Percentiles rank a stretch among this genome's conserved stretches.
These are phyloP conservation scores for Xerocomellus dryophilus DNA, from an alignment of 768 basidiomycete species.

Conservation along the genomic window DNA sequence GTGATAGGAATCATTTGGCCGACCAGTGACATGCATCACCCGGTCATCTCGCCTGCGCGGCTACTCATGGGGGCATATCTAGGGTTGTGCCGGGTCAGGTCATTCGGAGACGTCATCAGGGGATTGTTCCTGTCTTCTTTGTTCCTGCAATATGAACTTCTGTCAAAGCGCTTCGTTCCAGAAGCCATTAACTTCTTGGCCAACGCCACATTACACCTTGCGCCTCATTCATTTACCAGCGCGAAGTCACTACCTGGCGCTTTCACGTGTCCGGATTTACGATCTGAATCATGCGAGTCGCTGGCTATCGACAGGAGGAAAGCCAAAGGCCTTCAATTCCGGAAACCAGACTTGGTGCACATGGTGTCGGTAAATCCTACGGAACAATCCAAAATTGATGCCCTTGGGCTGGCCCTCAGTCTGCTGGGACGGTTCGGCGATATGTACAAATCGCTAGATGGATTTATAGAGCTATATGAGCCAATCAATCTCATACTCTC, in stretches of 20 bases:
- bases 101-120: slow-evolving; percentile 69
- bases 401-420: slow-evolving; percentile 59
- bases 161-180: slow-evolving; percentile 85
- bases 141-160: slow-evolving; percentile 76
- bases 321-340: slow-evolving; percentile 38
- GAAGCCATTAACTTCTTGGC: slow-evolving; percentile 84
- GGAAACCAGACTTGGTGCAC: slow-evolving; percentile 46
- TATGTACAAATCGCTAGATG: slow-evolving; percentile 72
- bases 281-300: slow-evolving; percentile 42
- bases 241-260: slow-evolving; percentile 55
- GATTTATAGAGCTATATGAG: slow-evolving; percentile 81
- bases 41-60: slow-evolving; percentile 81
- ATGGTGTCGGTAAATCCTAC: slow-evolving; percentile 36
- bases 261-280: slow-evolving; percentile 73
- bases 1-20: slow-evolving; percentile 85
- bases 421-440: slow-evolving; percentile 69
- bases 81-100: slow-evolving; percentile 75
- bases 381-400: slow-evolving; percentile 71
- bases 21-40: slow-evolving; percentile 90
- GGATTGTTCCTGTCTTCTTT: slow-evolving; percentile 89
- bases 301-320: slow-evolving; percentile 40
- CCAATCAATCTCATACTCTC: slow-evolving; percentile 63
- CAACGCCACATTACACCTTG: slow-evolving; percentile 68
- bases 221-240: slow-evolving; percentile 55
- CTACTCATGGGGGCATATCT: slow-evolving; percentile 92